Evolutionary conservation across 2,329 filamentous ascomycete species (phyloP), one percentile per base, ranked within the genome.

Genomic region (Whalleya microplaca): DNA sequence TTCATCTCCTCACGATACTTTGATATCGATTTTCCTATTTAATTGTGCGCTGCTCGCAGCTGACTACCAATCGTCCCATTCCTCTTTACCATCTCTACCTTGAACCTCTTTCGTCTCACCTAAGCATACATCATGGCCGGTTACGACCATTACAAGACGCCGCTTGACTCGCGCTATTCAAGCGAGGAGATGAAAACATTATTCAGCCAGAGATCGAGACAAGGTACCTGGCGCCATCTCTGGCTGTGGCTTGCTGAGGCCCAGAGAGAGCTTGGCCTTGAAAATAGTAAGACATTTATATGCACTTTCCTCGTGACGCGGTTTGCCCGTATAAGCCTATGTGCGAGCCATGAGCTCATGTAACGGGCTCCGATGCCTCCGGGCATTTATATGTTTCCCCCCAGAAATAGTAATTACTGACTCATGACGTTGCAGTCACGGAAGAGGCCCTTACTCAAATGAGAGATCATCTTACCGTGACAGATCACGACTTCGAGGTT

Each of bases 241-340:
- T 97, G 93, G 93, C 78, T 94, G 44, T 87, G 83, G 76, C 88
- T 96, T 10, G 92, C 92, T 21, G 88, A 96, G 79, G 81, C 84
- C 9, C 89, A 96, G 79, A 87, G 87, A 72, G 89, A 93, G 73
- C 83, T 96, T 2, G 92, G 92, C 2, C 83, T 96, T 45, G 78
- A 83, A 8, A 71, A 76, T 3, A 61, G 56, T 85, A 80, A 67
- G 81, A 84, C 44, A 92, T 88, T 55, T 27, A 27, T 27, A 27
- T 27, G 9, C 9, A 27, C 23, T 9, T 27, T 27, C 23, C 23
- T 27, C 4, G 23, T 27, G 9, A 27, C 23, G 23, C 9, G 23
- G 9, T 4, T 27, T 27, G 23, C 23, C 23, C 9, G 23, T 27
- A 9, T 27, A 9, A 27, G 23, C 23, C 23, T 27, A 27, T 27